A percentile compares a stretch with the other conserved stretches of the same genome.
phyloP scores from a whole-genome alignment of 352 stramenopile species.

The Elongisporangium undulatum region DNA sequence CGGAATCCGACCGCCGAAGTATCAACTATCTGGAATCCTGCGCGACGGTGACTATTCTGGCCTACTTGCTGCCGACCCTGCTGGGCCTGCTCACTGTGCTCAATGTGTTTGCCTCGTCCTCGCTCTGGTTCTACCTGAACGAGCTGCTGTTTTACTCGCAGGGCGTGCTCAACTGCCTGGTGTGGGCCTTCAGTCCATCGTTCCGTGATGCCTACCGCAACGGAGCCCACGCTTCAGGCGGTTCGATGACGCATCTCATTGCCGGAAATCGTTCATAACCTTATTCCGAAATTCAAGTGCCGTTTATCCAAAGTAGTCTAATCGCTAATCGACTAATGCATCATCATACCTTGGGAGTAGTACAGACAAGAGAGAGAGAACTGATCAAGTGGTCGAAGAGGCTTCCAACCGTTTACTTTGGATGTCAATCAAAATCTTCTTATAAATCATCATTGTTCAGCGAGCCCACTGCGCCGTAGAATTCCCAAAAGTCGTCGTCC shows the following conservation, averaged over 20 bases:
- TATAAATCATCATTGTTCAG: constrained; percentile 30
- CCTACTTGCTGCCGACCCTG: constrained; percentile 36
- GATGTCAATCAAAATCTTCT: neutral
- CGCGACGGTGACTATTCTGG: constrained; percentile 32
- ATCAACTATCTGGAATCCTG: constrained; percentile 45
- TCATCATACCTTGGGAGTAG: no score
- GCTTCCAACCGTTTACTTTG: no score
- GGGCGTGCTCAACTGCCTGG: constrained; percentile 47
- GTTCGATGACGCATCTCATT: constrained; percentile 21
- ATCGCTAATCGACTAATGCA: no score
- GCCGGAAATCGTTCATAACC: constrained; percentile 4
- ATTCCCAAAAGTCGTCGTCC: constrained; percentile 81
- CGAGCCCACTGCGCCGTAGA: constrained; percentile 66
- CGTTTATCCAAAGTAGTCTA: neutral
- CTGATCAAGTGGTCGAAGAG: no score
- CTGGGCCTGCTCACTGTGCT: constrained; percentile 31
- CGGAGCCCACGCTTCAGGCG: constrained; percentile 14
- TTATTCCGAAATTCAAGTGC: neutral
- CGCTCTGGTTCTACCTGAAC: constrained; percentile 43
- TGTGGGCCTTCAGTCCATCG: constrained; percentile 56
- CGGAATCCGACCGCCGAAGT: constrained; percentile 34
- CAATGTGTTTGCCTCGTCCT: constrained; percentile 29
- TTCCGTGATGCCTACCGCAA: constrained; percentile 36
- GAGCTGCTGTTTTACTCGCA: constrained; percentile 67
- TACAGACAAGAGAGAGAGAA: no score